Conservation (phyloP, 768 basidiomycete species). For the Lentinula sp. region DNA sequence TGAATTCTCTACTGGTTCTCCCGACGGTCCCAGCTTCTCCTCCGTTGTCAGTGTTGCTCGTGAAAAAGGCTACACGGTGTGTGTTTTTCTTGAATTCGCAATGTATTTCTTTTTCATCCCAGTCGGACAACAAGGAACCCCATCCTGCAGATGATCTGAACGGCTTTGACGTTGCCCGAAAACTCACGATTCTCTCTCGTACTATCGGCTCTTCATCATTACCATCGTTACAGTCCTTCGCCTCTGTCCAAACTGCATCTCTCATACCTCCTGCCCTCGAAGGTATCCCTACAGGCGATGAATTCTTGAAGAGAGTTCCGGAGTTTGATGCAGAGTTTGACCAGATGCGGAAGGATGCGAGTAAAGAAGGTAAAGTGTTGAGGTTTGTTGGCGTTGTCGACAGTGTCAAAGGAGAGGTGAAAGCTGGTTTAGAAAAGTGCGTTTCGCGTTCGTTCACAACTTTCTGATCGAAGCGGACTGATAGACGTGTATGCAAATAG, state of each 20-base stretch:
- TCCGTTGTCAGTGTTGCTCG: conserved; percentile 85
- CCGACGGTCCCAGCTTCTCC: conserved; percentile 75
- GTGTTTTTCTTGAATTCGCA: conserved; percentile 9
- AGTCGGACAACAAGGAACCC: conserved; percentile 62
- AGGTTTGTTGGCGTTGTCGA: conserved; percentile 95
- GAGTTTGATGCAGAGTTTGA: conserved; percentile 81
- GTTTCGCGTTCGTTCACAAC: conserved; percentile 18
- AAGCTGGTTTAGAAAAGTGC: conserved; percentile 86
- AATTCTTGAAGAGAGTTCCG: conserved; percentile 74
- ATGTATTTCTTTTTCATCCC: neutral
- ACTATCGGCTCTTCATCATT: conserved; percentile 49
- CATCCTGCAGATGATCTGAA: conserved; percentile 96
- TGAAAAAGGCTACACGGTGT: conserved; percentile 91
- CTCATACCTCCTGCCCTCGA: conserved; percentile 78
- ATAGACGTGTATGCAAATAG: conserved; percentile 29
- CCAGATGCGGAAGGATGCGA: conserved; percentile 71
- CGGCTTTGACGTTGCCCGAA: conserved; percentile 94
- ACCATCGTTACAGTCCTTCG: conserved; percentile 68
- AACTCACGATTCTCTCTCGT: conserved; percentile 92
- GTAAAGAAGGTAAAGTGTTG: conserved; percentile 75
- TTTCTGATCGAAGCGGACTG: neutral
- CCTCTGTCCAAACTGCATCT: conserved; percentile 75
- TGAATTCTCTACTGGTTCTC: conserved; percentile 72
- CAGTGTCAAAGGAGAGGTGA: conserved; percentile 61
- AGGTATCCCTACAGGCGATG: conserved; percentile 64